Evolutionary conservation across 768 basidiomycete species (phyloP).

Genomic region (Myochromella boudieri): DNA sequence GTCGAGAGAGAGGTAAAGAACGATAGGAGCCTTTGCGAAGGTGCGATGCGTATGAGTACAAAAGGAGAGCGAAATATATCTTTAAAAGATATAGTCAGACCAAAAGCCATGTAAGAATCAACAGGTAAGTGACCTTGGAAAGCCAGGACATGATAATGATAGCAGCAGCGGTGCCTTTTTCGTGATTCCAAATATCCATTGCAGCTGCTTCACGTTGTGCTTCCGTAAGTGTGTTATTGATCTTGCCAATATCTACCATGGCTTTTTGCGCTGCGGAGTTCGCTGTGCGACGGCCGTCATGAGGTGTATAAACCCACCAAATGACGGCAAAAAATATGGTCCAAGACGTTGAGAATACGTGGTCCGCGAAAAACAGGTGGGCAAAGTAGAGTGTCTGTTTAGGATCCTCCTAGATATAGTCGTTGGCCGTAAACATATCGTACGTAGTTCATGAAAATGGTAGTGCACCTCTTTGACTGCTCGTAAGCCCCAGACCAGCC

Average conservation of each 20-base stretch:
- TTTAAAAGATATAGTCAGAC: constrained; percentile 31
- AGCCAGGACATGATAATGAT: constrained; percentile 86
- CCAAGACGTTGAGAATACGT: constrained; percentile 86
- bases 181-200: constrained; percentile 82
- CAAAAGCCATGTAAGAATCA: neutral
- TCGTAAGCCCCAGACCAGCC: constrained; percentile 83
- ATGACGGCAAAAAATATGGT: constrained; percentile 86
- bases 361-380: constrained; percentile 90
- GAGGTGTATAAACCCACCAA: constrained; percentile 92
- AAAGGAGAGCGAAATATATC: constrained; percentile 87
- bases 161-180: constrained; percentile 77
- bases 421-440: constrained; percentile 18
- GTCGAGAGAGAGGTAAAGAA: constrained; percentile 62
- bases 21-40: constrained; percentile 91
- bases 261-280: constrained; percentile 90
- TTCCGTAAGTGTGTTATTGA: constrained; percentile 55
- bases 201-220: constrained; percentile 73
- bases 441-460: constrained; percentile 6
- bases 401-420: constrained; percentile 75
- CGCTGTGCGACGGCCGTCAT: constrained; percentile 79
- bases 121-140: constrained; percentile 63
- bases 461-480: constrained; percentile 78
- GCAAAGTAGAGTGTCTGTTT: constrained; percentile 85
- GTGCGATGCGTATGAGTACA: constrained; percentile 94
- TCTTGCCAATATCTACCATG: constrained; percentile 65